Evolutionary conservation across 768 basidiomycete species (phyloP).

Genomic region (Lyophyllum semitale): DNA sequence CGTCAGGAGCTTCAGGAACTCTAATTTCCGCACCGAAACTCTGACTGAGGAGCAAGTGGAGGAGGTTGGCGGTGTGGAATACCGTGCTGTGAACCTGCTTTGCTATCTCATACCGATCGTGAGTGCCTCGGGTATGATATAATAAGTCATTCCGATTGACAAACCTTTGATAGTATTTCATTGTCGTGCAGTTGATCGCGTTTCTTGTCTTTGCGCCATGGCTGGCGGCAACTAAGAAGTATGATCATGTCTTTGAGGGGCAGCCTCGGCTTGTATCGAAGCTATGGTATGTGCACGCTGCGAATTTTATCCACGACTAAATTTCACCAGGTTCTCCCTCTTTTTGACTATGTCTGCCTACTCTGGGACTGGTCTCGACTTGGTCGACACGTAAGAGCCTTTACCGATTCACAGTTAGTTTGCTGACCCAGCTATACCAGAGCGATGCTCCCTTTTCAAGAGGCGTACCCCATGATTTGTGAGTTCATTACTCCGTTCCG

Average conservation of each 20-base stretch:
- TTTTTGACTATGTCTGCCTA: constrained; percentile 53
- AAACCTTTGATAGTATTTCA: constrained; percentile 56
- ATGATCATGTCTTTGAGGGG: constrained; percentile 48
- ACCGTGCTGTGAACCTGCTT: constrained; percentile 56
- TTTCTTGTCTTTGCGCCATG: constrained; percentile 67
- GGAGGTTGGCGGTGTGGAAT: constrained; percentile 77
- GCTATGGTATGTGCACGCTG: constrained; percentile 47
- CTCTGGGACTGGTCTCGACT: constrained; percentile 69
- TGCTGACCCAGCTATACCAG: constrained; percentile 22
- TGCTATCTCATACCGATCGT: constrained; percentile 52
- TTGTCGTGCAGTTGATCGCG: constrained; percentile 54
- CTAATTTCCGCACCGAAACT: constrained; percentile 51
- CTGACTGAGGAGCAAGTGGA: constrained; percentile 71
- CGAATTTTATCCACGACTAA: background rate
- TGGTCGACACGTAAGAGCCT: constrained; percentile 54
- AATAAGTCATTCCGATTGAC: constrained; percentile 3
- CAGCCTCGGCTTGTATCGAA: constrained; percentile 57
- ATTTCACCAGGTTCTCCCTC: constrained; percentile 39
- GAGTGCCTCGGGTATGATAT: constrained; percentile 14
- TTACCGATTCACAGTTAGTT: background rate
- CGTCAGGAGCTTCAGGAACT: constrained; percentile 62
- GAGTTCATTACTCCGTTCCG: constrained; percentile 10
- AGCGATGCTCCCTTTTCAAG: constrained; percentile 72
- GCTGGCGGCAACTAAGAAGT: constrained; percentile 43
- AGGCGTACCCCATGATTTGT: constrained; percentile 66